Base-by-base conservation (phyloP, 129 eudicot species). In the Saussurea involucrata region DNA sequence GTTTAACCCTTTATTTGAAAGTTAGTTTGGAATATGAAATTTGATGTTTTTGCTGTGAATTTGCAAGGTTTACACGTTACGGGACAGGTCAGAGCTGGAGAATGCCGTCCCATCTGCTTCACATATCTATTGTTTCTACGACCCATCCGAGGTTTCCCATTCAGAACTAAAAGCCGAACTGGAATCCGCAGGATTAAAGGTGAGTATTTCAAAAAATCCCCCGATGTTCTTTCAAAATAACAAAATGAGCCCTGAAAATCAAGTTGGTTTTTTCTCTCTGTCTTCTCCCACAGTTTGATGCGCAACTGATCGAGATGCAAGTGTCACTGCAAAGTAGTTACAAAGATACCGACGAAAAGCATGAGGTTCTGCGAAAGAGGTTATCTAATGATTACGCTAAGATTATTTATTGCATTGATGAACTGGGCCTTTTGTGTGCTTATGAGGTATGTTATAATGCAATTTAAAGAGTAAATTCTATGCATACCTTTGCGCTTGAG, bases 371-470 rank as follows among this genome's bases (percentile, higher is more conserved):
- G n/a, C 73, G 79, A 55, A 85, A 81, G 74, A 82, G 77, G 84
- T 31, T 92, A 40, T 75, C 87, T 8, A 74, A 65, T 76, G 88
- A 86, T 75, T 79, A 88, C 46, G 69, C 83, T 24, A 77, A 84
- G 82, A 83, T 92, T 61, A 3, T 87, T 64, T 88, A 83, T 77
- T 92, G 96, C 87, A 83, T 92, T 75, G 93, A 90, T 46, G 77
- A 88, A 78, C 87, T 92, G 25, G 97, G 97, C 18, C 88, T 86
- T 58, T 36, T 89, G n/a, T 90, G 97, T 84, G 87, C 96, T 72
- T 79, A 87, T 77, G 96, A 92, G 96, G 97, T 92, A 78, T 70
- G 76, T 24, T 80, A 25, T 24, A 18, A 58, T 58, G 12, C 22
- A 53, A 53, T 21, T 60, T 18, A 22, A 72, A 64, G 17, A 72